Conservation (phyloP, 2,329 filamentous ascomycete species). For the Hypoxylon rubiginosum region DNA sequence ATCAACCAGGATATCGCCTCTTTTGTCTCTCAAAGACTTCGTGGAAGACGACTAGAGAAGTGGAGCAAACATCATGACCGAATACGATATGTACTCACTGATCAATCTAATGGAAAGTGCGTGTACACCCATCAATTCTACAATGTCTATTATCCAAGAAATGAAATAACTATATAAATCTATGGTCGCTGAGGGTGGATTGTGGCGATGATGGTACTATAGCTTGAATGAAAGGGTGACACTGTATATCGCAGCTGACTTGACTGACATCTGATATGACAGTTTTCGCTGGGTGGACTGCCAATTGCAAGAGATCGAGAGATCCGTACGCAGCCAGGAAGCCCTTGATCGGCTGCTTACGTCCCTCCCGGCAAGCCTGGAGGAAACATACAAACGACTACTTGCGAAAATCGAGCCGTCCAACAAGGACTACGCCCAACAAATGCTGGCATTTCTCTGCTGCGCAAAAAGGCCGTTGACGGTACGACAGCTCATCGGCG, state of each 20-base stretch:
- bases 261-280: too few relatives aligned
- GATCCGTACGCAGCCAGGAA: slow-evolving; percentile 39
- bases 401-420: slow-evolving; percentile 26
- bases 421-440: not conserved
- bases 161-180: too few relatives aligned
- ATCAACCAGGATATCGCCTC: slow-evolving; percentile 48
- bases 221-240: too few relatives aligned
- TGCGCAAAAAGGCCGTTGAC: not conserved
- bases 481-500: not conserved
- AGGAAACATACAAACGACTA: slow-evolving; percentile 55
- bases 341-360: slow-evolving; percentile 50
- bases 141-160: not conserved
- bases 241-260: too few relatives aligned
- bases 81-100: slow-evolving; percentile 47
- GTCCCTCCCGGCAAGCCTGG: slow-evolving; percentile 50
- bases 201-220: too few relatives aligned
- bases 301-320: slow-evolving; percentile 49
- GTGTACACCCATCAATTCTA: slow-evolving; percentile 33
- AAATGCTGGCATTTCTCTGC: not conserved
- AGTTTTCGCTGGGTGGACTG: slow-evolving; percentile 56
- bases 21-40: slow-evolving; percentile 47
- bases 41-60: slow-evolving; percentile 42
- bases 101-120: slow-evolving; percentile 52
- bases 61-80: slow-evolving; percentile 46
- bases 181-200: too few relatives aligned